Percentiles rank a stretch among this genome's conserved stretches.
These are phyloP conservation scores for Hyaloscypha bicolor DNA, from an alignment of 495 filamentous ascomycete species.

Conservation along the genomic window DNA sequence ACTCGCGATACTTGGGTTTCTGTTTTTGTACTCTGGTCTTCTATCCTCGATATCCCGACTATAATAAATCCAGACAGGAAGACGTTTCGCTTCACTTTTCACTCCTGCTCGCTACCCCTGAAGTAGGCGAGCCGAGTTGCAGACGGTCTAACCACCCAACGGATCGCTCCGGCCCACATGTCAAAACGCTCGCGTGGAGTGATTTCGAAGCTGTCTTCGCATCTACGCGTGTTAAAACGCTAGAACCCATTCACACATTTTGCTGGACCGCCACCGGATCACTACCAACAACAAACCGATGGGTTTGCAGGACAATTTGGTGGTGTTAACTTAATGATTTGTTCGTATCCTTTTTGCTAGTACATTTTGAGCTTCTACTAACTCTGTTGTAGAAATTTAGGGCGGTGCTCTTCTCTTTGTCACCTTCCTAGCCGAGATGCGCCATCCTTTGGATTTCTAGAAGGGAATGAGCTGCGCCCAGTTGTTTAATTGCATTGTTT, in stretches of 20 bases:
- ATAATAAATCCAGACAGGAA: too few relatives aligned
- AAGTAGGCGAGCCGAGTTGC: too few relatives aligned
- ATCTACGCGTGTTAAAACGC: too few relatives aligned
- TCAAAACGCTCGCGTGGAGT: too few relatives aligned
- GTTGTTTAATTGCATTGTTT: conserved; percentile 53
- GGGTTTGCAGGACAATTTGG: conserved; percentile 49
- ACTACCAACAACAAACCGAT: neutral
- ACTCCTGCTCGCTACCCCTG: too few relatives aligned
- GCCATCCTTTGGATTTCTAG: conserved; percentile 59
- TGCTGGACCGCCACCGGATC: conserved; percentile 31
- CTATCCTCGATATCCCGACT: too few relatives aligned
- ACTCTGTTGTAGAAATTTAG: conserved; percentile 33
- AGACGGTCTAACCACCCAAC: too few relatives aligned
- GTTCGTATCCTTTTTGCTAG: neutral
- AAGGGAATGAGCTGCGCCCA: conserved; percentile 60
- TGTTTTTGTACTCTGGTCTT: too few relatives aligned
- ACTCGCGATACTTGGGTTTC: too few relatives aligned
- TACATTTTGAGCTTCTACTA: neutral
- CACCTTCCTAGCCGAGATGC: conserved; percentile 68
- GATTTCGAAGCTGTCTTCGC: too few relatives aligned
- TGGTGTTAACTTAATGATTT: conserved; percentile 55
- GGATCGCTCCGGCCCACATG: too few relatives aligned
- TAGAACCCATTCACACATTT: conserved; percentile 31
- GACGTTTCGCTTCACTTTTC: too few relatives aligned
- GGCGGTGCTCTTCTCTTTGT: conserved; percentile 61